These are phyloP conservation scores for Starmerella khaoyaiensis DNA, from an alignment of 805 yeast genomes.

Conservation along the genomic window DNA sequence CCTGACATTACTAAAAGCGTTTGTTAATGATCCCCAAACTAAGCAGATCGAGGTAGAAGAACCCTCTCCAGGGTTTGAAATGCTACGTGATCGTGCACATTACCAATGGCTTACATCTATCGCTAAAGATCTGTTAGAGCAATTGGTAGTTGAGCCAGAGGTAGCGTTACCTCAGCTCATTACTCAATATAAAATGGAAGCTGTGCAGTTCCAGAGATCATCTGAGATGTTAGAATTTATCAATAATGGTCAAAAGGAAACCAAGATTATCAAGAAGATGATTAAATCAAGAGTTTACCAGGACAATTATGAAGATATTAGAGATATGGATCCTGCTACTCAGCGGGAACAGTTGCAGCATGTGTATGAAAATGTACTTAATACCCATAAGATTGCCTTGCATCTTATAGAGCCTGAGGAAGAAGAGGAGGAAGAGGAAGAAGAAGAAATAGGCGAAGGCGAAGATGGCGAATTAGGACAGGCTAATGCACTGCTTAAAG, in stretches of 20 bases:
- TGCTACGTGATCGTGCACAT: slow-evolving; percentile 74
- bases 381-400: slow-evolving; percentile 9
- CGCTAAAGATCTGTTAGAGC: slow-evolving; percentile 12
- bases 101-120: slow-evolving; percentile 36
- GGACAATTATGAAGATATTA: slow-evolving; percentile 69
- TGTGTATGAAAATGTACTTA: slow-evolving; percentile 38
- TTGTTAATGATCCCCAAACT: slow-evolving; percentile 42
- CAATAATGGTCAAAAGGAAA: slow-evolving; percentile 20
- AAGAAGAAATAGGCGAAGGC: slow-evolving; percentile 4
- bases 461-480: slow-evolving; percentile 1
- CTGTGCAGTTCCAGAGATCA: slow-evolving; percentile 64
- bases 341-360: slow-evolving; percentile 58
- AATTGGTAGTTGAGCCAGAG: slow-evolving; percentile 11
- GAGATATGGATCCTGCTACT: slow-evolving; percentile 57
- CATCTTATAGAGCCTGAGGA: slow-evolving; percentile 7
- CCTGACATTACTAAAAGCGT: slow-evolving; percentile 38
- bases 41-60: slow-evolving; percentile 81
- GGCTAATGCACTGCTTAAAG: slow-evolving; percentile 1
- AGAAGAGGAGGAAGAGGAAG: slow-evolving; percentile 10
- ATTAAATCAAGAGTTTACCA: slow-evolving; percentile 65
- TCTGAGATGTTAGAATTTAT: slow-evolving; percentile 59
- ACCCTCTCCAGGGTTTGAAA: slow-evolving; percentile 87
- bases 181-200: slow-evolving; percentile 44
- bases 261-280: slow-evolving; percentile 35
- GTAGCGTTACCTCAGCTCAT: slow-evolving; percentile 35